phyloP scores from a whole-genome alignment of 2,329 filamentous ascomycete genomes.

The Alternaria atra region DNA sequence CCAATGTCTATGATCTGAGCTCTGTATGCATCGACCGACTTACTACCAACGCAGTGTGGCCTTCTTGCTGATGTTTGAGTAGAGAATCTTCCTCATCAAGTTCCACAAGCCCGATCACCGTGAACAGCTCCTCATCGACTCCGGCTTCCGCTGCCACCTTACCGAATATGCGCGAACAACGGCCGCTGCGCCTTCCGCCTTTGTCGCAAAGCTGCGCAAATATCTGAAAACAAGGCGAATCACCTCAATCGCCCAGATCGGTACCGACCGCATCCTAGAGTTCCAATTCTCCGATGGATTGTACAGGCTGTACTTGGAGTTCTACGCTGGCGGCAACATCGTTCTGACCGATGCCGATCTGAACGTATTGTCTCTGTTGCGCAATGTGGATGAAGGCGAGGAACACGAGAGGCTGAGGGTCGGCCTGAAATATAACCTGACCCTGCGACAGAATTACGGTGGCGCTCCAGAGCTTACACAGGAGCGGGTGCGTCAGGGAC shows the following conservation, averaged over 20 bases:
- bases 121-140: constrained; percentile 91
- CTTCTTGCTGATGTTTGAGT: constrained; percentile 29
- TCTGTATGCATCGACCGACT: constrained; percentile 61
- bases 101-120: constrained; percentile 90
- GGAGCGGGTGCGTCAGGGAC: constrained; percentile 73
- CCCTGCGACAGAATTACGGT: constrained; percentile 82
- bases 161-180: constrained; percentile 90
- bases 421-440: constrained; percentile 80
- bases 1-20: constrained; percentile 96
- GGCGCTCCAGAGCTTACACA: constrained; percentile 79
- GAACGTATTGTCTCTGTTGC: constrained; percentile 81
- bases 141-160: constrained; percentile 93
- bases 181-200: constrained; percentile 81
- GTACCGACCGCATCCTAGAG: constrained; percentile 92
- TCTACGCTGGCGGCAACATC: constrained; percentile 95
- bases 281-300: constrained; percentile 91
- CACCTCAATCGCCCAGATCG: constrained; percentile 82
- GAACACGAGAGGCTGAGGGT: constrained; percentile 84
- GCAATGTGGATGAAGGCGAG: constrained; percentile 80
- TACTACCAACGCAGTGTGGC: constrained; percentile 12
- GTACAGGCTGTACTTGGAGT: constrained; percentile 89
- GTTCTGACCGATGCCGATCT: constrained; percentile 87
- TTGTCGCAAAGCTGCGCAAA: constrained; percentile 86
- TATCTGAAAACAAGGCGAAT: constrained; percentile 86
- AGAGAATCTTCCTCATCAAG: constrained; percentile 93